A percentile compares a stretch with the other conserved stretches of the same genome.
phyloP scores from a whole-genome alignment of 1,284 basidiomycete genomes.

The Trametes polyzona region DNA sequence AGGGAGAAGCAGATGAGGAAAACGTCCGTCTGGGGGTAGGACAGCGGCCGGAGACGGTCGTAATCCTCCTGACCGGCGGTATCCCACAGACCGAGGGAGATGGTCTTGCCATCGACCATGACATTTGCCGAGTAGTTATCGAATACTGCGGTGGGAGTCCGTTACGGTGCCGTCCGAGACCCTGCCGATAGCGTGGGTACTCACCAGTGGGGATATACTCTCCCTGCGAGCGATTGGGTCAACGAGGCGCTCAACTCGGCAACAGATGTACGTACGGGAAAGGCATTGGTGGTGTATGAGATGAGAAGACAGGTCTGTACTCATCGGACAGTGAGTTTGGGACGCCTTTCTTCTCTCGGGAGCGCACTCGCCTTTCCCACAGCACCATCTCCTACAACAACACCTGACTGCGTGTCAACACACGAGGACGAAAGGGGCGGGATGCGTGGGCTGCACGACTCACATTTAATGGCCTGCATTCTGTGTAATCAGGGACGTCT shows the following conservation, averaged over 20 bases:
- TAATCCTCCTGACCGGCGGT: slow-evolving; percentile 99
- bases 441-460: slow-evolving; percentile 16
- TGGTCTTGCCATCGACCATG: slow-evolving; percentile 98
- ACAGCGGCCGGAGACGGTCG: slow-evolving; percentile 96
- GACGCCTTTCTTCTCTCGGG: slow-evolving; percentile 1
- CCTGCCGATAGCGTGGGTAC: slow-evolving; percentile 16
- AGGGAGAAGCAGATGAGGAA: slow-evolving; percentile 99
- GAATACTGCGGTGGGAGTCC: slow-evolving; percentile 61
- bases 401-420: slow-evolving; percentile 57
- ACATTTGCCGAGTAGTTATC: slow-evolving; percentile 97
- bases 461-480: slow-evolving; percentile 50
- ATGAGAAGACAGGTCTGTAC: slow-evolving; percentile 94
- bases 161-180: not conserved
- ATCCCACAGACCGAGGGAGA: slow-evolving; percentile 97
- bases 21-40: slow-evolving; percentile 99
- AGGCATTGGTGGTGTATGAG: slow-evolving; percentile 96
- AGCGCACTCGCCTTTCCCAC: slow-evolving; percentile 87
- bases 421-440: slow-evolving; percentile 4
- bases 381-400: slow-evolving; percentile 99
- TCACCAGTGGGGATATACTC: slow-evolving; percentile 97
- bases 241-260: slow-evolving; percentile 23
- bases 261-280: slow-evolving; percentile 69
- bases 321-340: slow-evolving; percentile 15
- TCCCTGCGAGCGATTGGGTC: slow-evolving; percentile 56
- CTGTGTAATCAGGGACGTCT: slow-evolving; percentile 33